phyloP scores from a whole-genome alignment of 192 early-diverging fungal species.

The Allomyces macrogynus region DNA sequence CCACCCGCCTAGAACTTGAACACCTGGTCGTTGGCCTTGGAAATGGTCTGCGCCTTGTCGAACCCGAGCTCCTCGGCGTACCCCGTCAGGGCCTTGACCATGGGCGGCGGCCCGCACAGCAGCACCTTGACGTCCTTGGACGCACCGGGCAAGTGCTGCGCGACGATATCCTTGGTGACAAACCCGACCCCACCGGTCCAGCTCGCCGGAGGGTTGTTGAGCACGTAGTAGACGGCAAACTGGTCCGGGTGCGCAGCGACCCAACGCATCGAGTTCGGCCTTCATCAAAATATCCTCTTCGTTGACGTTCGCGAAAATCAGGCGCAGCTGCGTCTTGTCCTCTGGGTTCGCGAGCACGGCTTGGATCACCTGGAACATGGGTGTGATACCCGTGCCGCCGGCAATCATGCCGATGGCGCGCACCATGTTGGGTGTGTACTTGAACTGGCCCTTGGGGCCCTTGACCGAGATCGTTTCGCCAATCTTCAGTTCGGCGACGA shows the following conservation, averaged over 20 bases:
- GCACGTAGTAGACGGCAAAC: constrained; percentile 59
- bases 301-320: constrained; percentile 85
- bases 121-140: constrained; percentile 68
- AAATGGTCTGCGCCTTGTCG: constrained; percentile 49
- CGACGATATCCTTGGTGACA: constrained; percentile 66
- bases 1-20: constrained; percentile 57
- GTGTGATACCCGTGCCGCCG: constrained; percentile 87
- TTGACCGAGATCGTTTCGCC: constrained; percentile 56
- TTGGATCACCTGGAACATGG: constrained; percentile 85
- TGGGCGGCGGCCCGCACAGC: constrained; percentile 77
- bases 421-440: constrained; percentile 62
- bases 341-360: constrained; percentile 62
- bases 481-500: constrained; percentile 39
- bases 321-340: constrained; percentile 64
- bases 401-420: constrained; percentile 75
- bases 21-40: constrained; percentile 64
- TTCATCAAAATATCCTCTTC: constrained; percentile 72
- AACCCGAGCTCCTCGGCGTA: constrained; percentile 53
- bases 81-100: constrained; percentile 63
- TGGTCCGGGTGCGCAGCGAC: constrained; percentile 44
- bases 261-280: constrained; percentile 60
- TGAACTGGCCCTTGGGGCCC: constrained; percentile 80
- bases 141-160: constrained; percentile 43
- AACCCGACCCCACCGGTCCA: constrained; percentile 78
- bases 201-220: constrained; percentile 54